Base-by-base conservation (phyloP, 768 basidiomycete species). In the Mycena capillaripes region DNA sequence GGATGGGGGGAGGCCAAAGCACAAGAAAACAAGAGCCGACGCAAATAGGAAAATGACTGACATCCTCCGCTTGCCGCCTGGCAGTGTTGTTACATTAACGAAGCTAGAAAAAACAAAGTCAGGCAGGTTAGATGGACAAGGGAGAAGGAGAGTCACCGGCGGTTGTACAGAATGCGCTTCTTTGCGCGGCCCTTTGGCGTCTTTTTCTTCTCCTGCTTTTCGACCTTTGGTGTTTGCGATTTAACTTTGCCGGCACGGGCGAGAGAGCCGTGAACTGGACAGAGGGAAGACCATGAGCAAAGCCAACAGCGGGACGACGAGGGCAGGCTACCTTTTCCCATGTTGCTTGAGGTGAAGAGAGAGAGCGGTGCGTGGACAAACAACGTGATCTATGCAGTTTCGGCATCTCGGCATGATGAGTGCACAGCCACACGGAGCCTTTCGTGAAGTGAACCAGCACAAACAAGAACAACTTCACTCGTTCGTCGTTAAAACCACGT, bases 211-310 rank as follows among this genome's bases (percentile, higher is more conserved):
- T 98, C 97, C 88, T 97, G 96, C 84, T 93, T 92, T 81, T 98
- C 97, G 81, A 98, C 97, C 87, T 99, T 98, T 80, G 97, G 97
- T 80, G 93, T 95, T 87, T 97, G 96, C 78, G 95, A 95, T 88
- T 96, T 98, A 89, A 98, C 97, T 91, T 99, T 98, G 84, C 97
- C 97, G 83, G 97, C 97, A 89, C 97, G 97, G 87, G 97, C 97
- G 87, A 97, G 96, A n/a, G n/a, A 98, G 84, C 97, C 97, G 94
- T 98, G 97, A 87, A 97, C 97, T 96, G 78, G 56, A 21, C 64
- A 52, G 44, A 53, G 19, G n/a, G n/a, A 58, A 53, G 48, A 40
- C 53, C 44, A 66, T 71, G 30, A 69, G 42, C 61, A 69, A 67
- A 42, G 53, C 65, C 52, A 58, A 68, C 32, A 42, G 78, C 74